A percentile compares a stretch with the other conserved stretches of the same genome.
phyloP scores from a whole-genome alignment of 768 basidiomycete species.

The Filobasidium floriforme region DNA sequence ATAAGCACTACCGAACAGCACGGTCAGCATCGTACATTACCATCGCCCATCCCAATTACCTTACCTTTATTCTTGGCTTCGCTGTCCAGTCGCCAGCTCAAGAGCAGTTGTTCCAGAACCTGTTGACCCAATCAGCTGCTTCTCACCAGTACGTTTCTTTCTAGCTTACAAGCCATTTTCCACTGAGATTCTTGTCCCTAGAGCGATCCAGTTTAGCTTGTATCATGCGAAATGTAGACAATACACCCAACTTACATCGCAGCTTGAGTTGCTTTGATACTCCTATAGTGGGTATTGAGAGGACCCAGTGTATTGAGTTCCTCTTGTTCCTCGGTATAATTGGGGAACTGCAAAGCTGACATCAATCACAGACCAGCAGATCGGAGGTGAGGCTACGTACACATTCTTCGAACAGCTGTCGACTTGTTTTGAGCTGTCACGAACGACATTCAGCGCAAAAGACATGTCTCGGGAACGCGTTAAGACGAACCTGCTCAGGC shows the following conservation, averaged over 20 bases:
- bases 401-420: conserved; percentile 15
- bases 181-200: conserved; percentile 37
- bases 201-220: not conserved
- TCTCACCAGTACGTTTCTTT: too few relatives aligned
- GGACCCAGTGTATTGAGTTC: not conserved
- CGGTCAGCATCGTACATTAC: conserved; percentile 1
- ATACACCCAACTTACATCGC: conserved; percentile 9
- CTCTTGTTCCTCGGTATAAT: not conserved
- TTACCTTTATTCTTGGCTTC: conserved; percentile 56
- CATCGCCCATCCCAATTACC: not conserved
- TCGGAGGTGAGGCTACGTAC: not conserved
- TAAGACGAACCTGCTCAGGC: conserved; percentile 51
- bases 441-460: not conserved
- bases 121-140: conserved; percentile 34
- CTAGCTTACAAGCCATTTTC: conserved; percentile 42
- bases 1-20: conserved; percentile 57
- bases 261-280: conserved; percentile 8
- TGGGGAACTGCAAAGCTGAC: not conserved
- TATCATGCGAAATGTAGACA: not conserved
- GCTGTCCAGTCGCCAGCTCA: conserved; percentile 56
- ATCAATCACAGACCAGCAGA: not conserved
- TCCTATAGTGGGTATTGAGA: conserved; percentile 9
- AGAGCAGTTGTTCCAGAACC: conserved; percentile 63
- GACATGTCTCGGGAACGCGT: not conserved
- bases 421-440: conserved; percentile 5